Evolutionary conservation across 2,329 filamentous ascomycete species (phyloP).

Genomic region (Bisporella sp.): DNA sequence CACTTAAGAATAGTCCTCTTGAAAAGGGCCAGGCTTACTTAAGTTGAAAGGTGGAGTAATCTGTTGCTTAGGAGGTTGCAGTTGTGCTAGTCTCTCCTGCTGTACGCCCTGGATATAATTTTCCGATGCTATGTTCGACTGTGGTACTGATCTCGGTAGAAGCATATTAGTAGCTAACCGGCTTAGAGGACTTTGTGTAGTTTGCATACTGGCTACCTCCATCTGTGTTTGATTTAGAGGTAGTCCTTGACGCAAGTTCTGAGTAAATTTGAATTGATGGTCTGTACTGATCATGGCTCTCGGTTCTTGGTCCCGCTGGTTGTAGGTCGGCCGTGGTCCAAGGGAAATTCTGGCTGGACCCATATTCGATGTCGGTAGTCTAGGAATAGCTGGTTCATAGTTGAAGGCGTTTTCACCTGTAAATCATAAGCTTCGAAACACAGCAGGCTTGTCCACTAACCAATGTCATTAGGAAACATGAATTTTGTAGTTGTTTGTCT

Average conservation of each 20-base stretch:
- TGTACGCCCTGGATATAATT: constrained; percentile 12
- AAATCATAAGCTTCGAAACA: too few species aligned
- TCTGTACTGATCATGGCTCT: constrained; percentile 16
- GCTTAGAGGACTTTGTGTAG: constrained; percentile 10
- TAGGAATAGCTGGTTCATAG: too few species aligned
- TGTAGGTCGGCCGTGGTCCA: constrained; percentile 11
- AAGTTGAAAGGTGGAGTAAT: constrained; percentile 22
- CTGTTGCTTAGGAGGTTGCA: constrained; percentile 21
- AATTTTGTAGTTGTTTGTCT: constrained; percentile 6
- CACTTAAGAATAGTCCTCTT: too few species aligned
- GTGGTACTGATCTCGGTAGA: constrained; percentile 10
- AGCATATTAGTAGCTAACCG: constrained; percentile 21
- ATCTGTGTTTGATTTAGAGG: constrained; percentile 7
- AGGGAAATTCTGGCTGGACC: constrained; percentile 16
- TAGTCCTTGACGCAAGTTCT: constrained; percentile 15
- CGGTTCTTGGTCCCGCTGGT: constrained; percentile 10
- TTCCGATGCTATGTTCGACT: neutral
- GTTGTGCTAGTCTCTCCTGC: constrained; percentile 9
- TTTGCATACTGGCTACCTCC: neutral
- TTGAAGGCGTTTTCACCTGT: too few species aligned
- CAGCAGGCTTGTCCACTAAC: neutral
- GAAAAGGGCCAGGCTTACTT: constrained; percentile 13
- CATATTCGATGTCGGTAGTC: neutral
- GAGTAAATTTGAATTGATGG: constrained; percentile 22
- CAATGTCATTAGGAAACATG: constrained; percentile 1